Percentiles rank a stretch among this genome's conserved stretches.
Conservation (phyloP, 306 rosid species). For the Cicer pinnatifidum region DNA sequence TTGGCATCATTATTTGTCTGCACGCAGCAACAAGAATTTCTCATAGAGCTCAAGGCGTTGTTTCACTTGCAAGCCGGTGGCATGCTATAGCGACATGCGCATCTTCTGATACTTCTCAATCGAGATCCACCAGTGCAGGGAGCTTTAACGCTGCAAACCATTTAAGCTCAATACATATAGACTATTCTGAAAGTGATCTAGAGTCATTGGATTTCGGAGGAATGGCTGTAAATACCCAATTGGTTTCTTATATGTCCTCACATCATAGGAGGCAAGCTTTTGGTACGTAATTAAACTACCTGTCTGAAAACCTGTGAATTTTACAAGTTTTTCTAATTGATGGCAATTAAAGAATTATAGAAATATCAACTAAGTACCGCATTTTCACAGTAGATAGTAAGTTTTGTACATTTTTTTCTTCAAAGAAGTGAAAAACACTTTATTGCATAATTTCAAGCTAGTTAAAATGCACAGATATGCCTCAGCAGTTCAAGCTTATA, state of each 20-base stretch:
- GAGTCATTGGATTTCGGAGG: slow-evolving; percentile 61
- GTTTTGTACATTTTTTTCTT: background rate
- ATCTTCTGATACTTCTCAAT: slow-evolving; percentile 57
- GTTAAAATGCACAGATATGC: slow-evolving; percentile 8
- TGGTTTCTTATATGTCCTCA: slow-evolving; percentile 67
- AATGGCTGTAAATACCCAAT: slow-evolving; percentile 56
- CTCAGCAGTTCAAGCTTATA: slow-evolving; percentile 21
- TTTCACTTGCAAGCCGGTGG: slow-evolving; percentile 80
- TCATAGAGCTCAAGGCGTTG: slow-evolving; percentile 79
- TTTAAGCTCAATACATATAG: slow-evolving; percentile 50
- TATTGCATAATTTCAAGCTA: slow-evolving; percentile 13
- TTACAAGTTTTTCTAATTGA: slow-evolving; percentile 11
- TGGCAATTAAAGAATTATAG: slow-evolving; percentile 16
- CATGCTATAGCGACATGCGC: slow-evolving; percentile 71
- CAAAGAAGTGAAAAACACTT: background rate
- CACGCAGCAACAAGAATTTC: slow-evolving; percentile 86
- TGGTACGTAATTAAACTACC: slow-evolving; percentile 55
- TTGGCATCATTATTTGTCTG: slow-evolving; percentile 70
- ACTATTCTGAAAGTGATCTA: slow-evolving; percentile 78
- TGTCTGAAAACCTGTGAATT: slow-evolving; percentile 29
- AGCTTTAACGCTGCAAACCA: slow-evolving; percentile 53
- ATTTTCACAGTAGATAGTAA: background rate
- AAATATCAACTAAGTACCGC: background rate
- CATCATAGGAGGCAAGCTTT: slow-evolving; percentile 85
- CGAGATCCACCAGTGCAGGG: slow-evolving; percentile 53